These are phyloP conservation scores for Ocimum tenuiflorum DNA, from an alignment of 257 asterid genomes.

Conservation along the genomic window DNA sequence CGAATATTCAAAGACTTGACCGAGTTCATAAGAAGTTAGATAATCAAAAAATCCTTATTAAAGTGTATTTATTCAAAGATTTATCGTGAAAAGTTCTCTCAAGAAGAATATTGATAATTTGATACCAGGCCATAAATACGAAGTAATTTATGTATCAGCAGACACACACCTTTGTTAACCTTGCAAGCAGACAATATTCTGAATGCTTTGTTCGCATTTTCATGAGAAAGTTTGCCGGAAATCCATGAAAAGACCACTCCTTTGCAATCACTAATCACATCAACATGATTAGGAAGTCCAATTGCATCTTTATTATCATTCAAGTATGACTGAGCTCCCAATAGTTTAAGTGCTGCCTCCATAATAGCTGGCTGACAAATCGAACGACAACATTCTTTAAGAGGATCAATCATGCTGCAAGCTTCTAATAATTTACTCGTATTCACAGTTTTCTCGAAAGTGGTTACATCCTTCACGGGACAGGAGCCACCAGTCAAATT, in stretches of 20 bases:
- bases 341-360: constrained; percentile 81
- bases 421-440: constrained; percentile 79
- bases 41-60: neutral
- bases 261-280: constrained; percentile 73
- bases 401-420: constrained; percentile 76
- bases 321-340: constrained; percentile 48
- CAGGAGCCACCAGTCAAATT: constrained; percentile 91
- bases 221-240: constrained; percentile 70
- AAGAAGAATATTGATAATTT: neutral
- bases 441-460: constrained; percentile 77
- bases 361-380: constrained; percentile 77
- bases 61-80: neutral
- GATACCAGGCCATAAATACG: neutral
- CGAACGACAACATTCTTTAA: constrained; percentile 93
- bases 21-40: neutral
- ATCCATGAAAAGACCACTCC: constrained; percentile 83
- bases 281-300: constrained; percentile 46
- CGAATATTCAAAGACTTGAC: neutral
- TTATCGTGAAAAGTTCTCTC: neutral
- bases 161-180: constrained; percentile 71
- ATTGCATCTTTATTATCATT: constrained; percentile 44
- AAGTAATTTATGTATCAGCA: neutral
- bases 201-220: constrained; percentile 66
- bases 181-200: constrained; percentile 91
- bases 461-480: constrained; percentile 70